phyloP scores from a whole-genome alignment of 1,284 basidiomycete species.

The Spongiforma sp. region DNA sequence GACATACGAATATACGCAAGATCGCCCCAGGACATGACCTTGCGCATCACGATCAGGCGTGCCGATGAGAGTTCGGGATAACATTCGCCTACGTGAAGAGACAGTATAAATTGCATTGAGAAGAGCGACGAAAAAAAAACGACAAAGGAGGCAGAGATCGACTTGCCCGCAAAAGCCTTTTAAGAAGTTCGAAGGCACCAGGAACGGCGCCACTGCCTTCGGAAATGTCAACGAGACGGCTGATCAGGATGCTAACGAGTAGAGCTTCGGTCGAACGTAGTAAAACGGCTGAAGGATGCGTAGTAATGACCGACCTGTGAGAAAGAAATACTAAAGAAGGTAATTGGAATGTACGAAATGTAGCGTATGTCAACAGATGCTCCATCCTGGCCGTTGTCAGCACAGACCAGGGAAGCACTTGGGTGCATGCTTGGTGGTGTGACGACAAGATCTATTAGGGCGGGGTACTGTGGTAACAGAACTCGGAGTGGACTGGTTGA shows the following conservation, averaged over 20 bases:
- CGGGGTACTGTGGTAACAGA: conserved; percentile 71
- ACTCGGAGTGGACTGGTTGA: conserved; percentile 85
- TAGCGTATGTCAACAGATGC: no score
- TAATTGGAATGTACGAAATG: no score
- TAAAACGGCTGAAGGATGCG: no score
- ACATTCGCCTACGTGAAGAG: conserved; percentile 38
- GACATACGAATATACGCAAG: conserved; percentile 13
- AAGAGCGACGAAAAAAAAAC: conserved; percentile 1
- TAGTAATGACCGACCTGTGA: no score
- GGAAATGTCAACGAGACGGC: conserved; percentile 71
- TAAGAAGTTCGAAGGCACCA: conserved; percentile 44
- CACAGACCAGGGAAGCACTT: conserved; percentile 59
- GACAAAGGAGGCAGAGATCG: no score
- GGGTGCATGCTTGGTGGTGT: conserved; percentile 62
- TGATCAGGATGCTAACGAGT: conserved; percentile 79
- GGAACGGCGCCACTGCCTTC: conserved; percentile 50
- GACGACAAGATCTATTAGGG: conserved; percentile 62
- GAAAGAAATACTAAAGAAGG: no score
- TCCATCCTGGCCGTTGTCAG: conserved; percentile 80
- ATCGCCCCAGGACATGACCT: conserved; percentile 9
- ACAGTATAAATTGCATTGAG: not conserved
- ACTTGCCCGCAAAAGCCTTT: conserved; percentile 58
- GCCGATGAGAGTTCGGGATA: conserved; percentile 49
- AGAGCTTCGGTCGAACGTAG: no score
- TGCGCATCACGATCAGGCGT: conserved; percentile 47